These are phyloP conservation scores for Candida broadrunensis DNA, from an alignment of 805 yeast species.

Conservation along the genomic window DNA sequence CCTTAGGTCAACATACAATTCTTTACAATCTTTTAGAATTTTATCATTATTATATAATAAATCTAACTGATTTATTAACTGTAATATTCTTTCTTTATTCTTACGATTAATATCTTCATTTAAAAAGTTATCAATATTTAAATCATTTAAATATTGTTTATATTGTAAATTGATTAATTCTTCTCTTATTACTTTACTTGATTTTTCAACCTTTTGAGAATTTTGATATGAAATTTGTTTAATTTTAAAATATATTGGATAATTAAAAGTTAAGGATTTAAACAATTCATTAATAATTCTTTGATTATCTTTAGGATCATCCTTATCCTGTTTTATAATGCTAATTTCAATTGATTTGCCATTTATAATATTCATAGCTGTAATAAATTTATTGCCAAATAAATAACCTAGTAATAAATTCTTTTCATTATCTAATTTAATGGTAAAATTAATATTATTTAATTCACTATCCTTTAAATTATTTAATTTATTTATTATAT, in stretches of 20 bases:
- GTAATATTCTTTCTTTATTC: background rate
- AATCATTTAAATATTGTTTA: background rate
- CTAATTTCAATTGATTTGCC: background rate
- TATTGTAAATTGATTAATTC: background rate
- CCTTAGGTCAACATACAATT: conserved; percentile 14
- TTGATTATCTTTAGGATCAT: background rate
- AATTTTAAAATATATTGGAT: background rate
- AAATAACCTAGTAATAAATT: conserved; percentile 14
- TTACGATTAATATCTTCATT: background rate
- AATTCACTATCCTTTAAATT: background rate
- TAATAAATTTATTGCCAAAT: conserved; percentile 15
- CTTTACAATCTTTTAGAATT: background rate
- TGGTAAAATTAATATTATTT: background rate
- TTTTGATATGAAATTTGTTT: background rate
- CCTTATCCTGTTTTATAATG: background rate
- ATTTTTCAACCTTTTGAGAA: background rate
- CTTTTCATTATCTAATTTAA: conserved; percentile 13
- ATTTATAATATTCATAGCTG: conserved; percentile 13
- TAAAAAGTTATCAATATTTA: background rate
- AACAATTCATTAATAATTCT: background rate
- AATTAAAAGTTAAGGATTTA: background rate
- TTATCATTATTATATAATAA: background rate
- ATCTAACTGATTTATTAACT: background rate
- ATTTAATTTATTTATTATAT: background rate
- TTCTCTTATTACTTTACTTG: background rate